Evolutionary conservation across 129 eudicot species (phyloP), one percentile per base, ranked within the genome.

Genomic region (Chrysanthemum seticuspe): DNA sequence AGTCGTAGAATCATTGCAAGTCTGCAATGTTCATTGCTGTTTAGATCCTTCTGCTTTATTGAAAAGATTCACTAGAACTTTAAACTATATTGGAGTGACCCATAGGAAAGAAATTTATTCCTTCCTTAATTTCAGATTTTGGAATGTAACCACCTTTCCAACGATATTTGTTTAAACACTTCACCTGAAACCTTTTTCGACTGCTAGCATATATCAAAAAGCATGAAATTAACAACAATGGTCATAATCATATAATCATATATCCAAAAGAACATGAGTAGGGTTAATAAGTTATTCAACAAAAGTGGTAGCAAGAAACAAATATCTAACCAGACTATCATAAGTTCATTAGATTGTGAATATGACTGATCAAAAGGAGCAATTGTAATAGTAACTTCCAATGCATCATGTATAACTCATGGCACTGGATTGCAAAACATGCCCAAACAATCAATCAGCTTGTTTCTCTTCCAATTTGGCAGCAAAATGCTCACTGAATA

Each of bases 391-490:
- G 47, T 48, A 36, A 11, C 53, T 29, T 68, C 57, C 58, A 76
- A 47, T 44, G 2, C 60, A 62, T 79, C 67, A 40, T 50, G 55
- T 54, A n/a, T 55, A 76, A 51, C 45, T 63, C 45, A 44, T 5
- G 54, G 6, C 66, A 62, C 19, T 23, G 14, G 72, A 63, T 70
- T 50, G 29, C 72, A 64, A 23, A 29, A 50, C 40, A 18, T 50
- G 61, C 59, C 67, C 75, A 61, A 58, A 72, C 14, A 67, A 71
- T 78, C 59, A 74, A 70, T 52, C 73, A 80, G 52, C 71, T 71
- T 40, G 47, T 40, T 40, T 71, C 64, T 48, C 76, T 64, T 49
- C 57, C 74, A 75, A 67, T 62, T 63, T 56, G 23, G 8, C 64
- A 69, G 8, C 64, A 69, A 47, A 34, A 29, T 66, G 10, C 11